Conservation (phyloP, 2,329 filamentous ascomycete species). For the Tolypocladium capitatum region DNA sequence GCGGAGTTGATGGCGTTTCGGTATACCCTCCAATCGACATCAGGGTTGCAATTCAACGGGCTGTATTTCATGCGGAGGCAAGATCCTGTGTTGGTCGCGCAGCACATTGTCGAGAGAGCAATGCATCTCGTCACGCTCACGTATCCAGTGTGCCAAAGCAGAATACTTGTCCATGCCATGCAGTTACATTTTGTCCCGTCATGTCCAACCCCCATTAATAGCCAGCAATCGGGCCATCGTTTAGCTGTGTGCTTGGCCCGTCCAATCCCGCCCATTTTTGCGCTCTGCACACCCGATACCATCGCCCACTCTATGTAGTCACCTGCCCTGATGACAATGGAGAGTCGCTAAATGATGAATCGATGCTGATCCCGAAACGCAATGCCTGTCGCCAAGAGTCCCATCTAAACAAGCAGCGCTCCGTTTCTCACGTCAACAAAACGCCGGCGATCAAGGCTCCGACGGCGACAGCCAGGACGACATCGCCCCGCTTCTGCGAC, state of each 20-base stretch:
- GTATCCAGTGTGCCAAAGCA: background rate
- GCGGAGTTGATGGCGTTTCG: constrained; percentile 14
- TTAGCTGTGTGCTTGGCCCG: background rate
- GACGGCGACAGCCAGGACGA: constrained; percentile 13
- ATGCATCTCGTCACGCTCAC: background rate
- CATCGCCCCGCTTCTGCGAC: constrained; percentile 8
- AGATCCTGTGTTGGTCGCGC: background rate
- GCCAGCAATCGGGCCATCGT: background rate
- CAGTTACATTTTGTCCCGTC: background rate
- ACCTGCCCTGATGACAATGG: background rate
- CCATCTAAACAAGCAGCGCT: background rate
- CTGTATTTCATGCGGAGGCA: background rate
- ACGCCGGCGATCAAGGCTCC: constrained; percentile 15
- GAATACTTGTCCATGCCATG: background rate
- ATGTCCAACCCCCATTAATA: background rate
- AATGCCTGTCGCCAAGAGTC: background rate
- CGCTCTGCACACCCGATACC: background rate
- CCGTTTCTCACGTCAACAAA: constrained; percentile 11
- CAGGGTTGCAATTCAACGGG: no score
- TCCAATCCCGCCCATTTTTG: background rate
- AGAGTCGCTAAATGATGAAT: background rate
- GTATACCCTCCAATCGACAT: constrained; percentile 10
- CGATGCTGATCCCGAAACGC: background rate
- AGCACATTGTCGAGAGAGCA: background rate
- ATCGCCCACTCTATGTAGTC: background rate